Base-by-base conservation (phyloP, 2,329 filamentous ascomycete species). In the Beauveria caledonica region DNA sequence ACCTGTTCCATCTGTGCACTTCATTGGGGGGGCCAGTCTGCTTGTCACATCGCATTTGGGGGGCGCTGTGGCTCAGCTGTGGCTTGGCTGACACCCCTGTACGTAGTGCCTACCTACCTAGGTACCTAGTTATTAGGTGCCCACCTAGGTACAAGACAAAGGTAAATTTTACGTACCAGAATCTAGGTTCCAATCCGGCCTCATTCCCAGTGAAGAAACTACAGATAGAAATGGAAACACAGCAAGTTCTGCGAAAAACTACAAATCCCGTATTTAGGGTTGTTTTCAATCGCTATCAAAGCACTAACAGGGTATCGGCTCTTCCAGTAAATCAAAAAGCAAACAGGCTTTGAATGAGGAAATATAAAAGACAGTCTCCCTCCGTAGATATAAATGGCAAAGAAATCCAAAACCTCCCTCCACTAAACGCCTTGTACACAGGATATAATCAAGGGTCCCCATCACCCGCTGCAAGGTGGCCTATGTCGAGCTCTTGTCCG, bases 31-130 rank as follows among this genome's bases (percentile, higher is more conserved):
- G 19, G n/a, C n/a, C 10, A 13, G 29, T 29, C 29, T 33, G 10
- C 29, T 33, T 33, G 29, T 33, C 29, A 33, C 10, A 33, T 33
- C 29, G 10, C 29, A 10, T 33, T 13, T 23, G 39, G 53, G 40
- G 53, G 25, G 19, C 10, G n/a, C 39, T 11, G 56, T 51, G 56
- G 56, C 56, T 58, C 36, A 58, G 56, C 56, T 58, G 56, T 58
- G 56, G 54, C 54, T 27, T 45, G 23, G 46, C 46, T 45, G 11
- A 56, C 39, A 13, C 9, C 29, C 19, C 45, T 58, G 55, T 36
- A 36, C 33, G 33, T 10, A 33, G 29, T 27, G 1, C 25, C 25
- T 15, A 25, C 15, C 19, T 46, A 5, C 11, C 27, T 25, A 25
- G 44, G 19, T 46, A 21, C 23, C n/a, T n/a, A n/a, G n/a, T n/a